Conservation (phyloP, 2,329 filamentous ascomycete genomes). For the Trichoderma sp. region DNA sequence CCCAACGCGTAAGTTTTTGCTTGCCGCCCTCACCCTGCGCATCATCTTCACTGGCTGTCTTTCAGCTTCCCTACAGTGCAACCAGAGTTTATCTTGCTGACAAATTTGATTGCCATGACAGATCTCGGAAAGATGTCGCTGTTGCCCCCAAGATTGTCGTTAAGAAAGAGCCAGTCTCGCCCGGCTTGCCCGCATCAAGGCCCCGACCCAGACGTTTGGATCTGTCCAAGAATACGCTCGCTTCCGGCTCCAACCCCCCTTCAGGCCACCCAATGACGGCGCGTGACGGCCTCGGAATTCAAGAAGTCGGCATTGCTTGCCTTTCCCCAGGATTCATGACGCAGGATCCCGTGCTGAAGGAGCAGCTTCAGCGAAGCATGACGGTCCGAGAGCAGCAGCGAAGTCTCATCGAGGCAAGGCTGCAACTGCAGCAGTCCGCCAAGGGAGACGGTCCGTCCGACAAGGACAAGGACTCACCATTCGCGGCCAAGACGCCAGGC, state of each 20-base stretch:
- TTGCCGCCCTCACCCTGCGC: conserved; percentile 4
- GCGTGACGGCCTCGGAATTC: conserved; percentile 78
- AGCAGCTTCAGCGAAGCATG: conserved; percentile 91
- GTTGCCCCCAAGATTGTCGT: conserved; percentile 79
- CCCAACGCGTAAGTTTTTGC: conserved; percentile 58
- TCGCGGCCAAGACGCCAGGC: conserved; percentile 70
- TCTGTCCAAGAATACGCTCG: conserved; percentile 65
- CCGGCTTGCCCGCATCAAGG: conserved; percentile 71
- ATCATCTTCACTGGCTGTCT: not conserved
- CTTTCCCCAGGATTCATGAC: conserved; percentile 95
- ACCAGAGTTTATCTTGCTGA: conserved; percentile 24
- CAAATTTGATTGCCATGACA: conserved; percentile 30
- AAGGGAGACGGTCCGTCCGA: conserved; percentile 67
- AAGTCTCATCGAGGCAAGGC: conserved; percentile 87
- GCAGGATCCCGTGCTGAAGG: conserved; percentile 93
- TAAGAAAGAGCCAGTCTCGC: conserved; percentile 94
- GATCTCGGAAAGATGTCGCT: conserved; percentile 53
- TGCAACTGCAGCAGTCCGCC: conserved; percentile 77
- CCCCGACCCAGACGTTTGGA: conserved; percentile 69
- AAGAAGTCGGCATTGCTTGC: conserved; percentile 91
- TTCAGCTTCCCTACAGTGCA: not conserved
- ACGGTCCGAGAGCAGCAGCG: conserved; percentile 92
- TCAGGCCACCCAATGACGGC: conserved; percentile 77
- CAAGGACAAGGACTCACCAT: conserved; percentile 57
- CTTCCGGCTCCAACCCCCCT: conserved; percentile 52